Percentiles rank a stretch among this genome's conserved stretches.
phyloP scores from a whole-genome alignment of 352 stramenopile species.

The Pythium insidiosum region DNA sequence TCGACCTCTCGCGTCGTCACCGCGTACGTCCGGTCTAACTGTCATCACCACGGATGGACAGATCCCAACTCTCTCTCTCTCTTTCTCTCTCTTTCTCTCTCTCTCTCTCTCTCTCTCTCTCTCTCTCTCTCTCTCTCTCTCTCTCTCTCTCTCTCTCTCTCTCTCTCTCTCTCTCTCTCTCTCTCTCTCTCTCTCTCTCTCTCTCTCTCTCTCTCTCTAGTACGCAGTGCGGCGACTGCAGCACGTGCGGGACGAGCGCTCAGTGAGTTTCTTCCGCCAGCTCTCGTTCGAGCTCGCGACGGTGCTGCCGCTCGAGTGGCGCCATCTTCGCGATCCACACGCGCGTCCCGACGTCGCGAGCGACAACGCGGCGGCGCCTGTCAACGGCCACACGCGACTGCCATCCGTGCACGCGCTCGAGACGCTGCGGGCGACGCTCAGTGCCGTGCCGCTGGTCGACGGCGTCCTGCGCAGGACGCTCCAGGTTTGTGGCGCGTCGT shows the following conservation, averaged over 20 bases:
- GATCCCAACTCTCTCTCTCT: not conserved
- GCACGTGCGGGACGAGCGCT: constrained; percentile 15
- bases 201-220: constrained; percentile 12
- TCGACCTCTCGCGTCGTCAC: not conserved
- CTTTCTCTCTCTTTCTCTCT: not conserved
- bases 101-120: not conserved
- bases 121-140: not conserved
- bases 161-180: not conserved
- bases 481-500: constrained; percentile 1
- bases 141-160: not conserved
- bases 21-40: not conserved
- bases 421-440: not conserved
- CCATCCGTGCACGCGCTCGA: not conserved
- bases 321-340: not conserved
- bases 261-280: constrained; percentile 16
- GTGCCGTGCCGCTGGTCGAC: not conserved
- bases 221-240: constrained; percentile 39
- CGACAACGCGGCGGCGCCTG: not conserved
- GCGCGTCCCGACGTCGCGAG: not conserved
- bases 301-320: constrained; percentile 29
- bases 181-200: not conserved
- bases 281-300: constrained; percentile 27
- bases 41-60: not conserved
- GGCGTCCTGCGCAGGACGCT: constrained; percentile 2
- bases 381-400: not conserved